Percentiles rank a stretch among this genome's conserved stretches.
Conservation (phyloP, 78 protist genomes). For the Dictyostelium citrinum region DNA sequence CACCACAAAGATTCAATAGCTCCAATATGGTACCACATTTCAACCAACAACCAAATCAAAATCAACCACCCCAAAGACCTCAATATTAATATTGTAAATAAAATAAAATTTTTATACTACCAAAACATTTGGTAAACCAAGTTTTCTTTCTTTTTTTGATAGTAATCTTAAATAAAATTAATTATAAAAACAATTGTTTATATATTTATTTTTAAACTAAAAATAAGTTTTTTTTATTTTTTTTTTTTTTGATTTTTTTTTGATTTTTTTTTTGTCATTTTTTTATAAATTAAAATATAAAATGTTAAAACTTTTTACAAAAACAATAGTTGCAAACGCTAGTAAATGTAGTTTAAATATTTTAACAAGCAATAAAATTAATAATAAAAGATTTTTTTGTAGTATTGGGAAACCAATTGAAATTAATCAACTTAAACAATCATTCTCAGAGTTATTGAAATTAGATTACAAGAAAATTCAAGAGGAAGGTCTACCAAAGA, state of each 20-base stretch:
- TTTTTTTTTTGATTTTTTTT: too few species aligned
- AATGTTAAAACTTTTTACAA: background rate
- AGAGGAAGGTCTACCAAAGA: background rate
- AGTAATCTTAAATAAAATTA: too few species aligned
- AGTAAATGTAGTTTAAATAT: background rate
- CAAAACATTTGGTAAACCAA: too few species aligned
- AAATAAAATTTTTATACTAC: background rate
- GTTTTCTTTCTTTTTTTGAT: too few species aligned
- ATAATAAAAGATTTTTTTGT: background rate
- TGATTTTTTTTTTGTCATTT: too few species aligned
- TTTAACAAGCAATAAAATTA: background rate
- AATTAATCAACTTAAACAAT: background rate
- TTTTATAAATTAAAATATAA: too few species aligned
- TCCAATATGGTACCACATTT: background rate
- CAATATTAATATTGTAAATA: constrained; percentile 4
- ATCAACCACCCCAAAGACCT: background rate
- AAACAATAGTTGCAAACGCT: background rate
- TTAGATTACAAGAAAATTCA: background rate
- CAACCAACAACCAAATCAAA: background rate
- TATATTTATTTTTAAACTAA: too few species aligned
- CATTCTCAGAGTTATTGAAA: background rate
- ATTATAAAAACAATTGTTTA: too few species aligned
- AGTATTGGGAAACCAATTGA: background rate
- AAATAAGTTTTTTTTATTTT: too few species aligned
- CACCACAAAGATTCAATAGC: background rate